Evolutionary conservation across 805 yeast genomes (phyloP).

Genomic region (Yamadazyma olivae): DNA sequence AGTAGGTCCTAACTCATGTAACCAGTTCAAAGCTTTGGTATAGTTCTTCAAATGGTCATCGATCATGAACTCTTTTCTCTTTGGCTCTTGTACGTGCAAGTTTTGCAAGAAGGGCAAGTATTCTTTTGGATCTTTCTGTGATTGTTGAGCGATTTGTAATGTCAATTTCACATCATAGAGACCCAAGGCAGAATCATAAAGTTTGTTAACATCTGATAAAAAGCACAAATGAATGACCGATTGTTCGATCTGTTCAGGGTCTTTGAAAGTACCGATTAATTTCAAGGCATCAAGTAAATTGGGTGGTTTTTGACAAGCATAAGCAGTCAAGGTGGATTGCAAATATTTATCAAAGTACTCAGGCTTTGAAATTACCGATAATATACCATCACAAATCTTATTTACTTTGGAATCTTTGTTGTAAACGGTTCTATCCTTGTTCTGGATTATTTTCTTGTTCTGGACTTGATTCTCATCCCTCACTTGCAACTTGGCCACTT

Average conservation of each 20-base stretch:
- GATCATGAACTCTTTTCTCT: constrained; percentile 70
- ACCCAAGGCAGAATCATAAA: constrained; percentile 78
- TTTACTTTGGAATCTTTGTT: constrained; percentile 60
- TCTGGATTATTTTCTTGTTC: constrained; percentile 32
- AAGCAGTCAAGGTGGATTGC: constrained; percentile 84
- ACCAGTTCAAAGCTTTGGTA: constrained; percentile 65
- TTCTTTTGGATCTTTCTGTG: constrained; percentile 97
- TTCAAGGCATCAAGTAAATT: constrained; percentile 71
- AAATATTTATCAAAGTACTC: constrained; percentile 55
- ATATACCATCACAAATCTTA: constrained; percentile 68
- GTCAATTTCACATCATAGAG: constrained; percentile 80
- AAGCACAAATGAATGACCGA: constrained; percentile 84
- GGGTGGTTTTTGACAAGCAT: constrained; percentile 89
- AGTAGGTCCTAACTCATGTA: constrained; percentile 46
- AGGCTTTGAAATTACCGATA: constrained; percentile 52
- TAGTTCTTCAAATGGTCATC: constrained; percentile 73
- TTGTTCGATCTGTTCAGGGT: constrained; percentile 46
- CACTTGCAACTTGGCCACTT: constrained; percentile 5
- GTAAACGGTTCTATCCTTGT: constrained; percentile 36
- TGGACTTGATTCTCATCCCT: background rate
- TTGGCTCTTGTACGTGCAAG: constrained; percentile 62
- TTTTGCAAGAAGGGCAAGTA: constrained; percentile 88
- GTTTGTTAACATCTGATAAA: constrained; percentile 80
- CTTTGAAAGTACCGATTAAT: constrained; percentile 53
- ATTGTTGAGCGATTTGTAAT: constrained; percentile 85